Evolutionary conservation across 139 green algal species (phyloP).

Genomic region (Diplosphaera chodatii): DNA sequence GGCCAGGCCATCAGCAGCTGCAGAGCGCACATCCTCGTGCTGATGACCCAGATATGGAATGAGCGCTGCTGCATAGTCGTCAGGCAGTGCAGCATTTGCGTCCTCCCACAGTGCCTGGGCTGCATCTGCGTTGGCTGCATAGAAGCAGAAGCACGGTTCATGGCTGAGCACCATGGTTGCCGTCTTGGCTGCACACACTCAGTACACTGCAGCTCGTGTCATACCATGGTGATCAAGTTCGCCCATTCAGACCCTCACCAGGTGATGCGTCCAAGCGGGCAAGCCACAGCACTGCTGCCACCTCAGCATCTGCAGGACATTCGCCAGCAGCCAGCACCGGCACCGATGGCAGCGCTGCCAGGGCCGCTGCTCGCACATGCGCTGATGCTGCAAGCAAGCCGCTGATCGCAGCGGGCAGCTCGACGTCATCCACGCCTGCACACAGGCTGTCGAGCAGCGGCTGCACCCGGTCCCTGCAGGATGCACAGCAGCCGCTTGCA

Average conservation of each 20-base stretch:
- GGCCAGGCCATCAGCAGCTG: constrained; percentile 15
- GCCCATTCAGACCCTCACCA: background rate
- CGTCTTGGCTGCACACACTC: too few relatives aligned
- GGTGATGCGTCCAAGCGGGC: constrained; percentile 26
- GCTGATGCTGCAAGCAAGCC: constrained; percentile 27
- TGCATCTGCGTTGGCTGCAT: constrained; percentile 49
- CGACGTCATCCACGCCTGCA: constrained; percentile 33
- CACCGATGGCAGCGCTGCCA: constrained; percentile 54
- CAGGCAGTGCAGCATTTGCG: constrained; percentile 4
- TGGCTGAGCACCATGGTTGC: too few relatives aligned
- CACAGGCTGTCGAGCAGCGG: constrained; percentile 64
- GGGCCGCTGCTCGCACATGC: constrained; percentile 49
- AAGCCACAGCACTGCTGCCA: constrained; percentile 48
- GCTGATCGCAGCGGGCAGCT: constrained; percentile 46
- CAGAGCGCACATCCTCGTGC: constrained; percentile 11
- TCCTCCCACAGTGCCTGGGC: constrained; percentile 49
- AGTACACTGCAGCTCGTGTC: too few relatives aligned
- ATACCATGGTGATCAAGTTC: too few relatives aligned
- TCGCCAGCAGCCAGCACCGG: constrained; percentile 26
- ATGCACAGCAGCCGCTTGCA: background rate
- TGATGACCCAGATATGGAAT: constrained; percentile 25
- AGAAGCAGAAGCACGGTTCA: too few relatives aligned
- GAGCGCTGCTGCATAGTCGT: constrained; percentile 19
- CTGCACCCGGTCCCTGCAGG: constrained; percentile 53
- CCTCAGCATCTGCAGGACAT: constrained; percentile 11